These are phyloP conservation scores for Thalassiosira livingstoniorum DNA, from an alignment of 352 stramenopile species.

Conservation along the genomic window DNA sequence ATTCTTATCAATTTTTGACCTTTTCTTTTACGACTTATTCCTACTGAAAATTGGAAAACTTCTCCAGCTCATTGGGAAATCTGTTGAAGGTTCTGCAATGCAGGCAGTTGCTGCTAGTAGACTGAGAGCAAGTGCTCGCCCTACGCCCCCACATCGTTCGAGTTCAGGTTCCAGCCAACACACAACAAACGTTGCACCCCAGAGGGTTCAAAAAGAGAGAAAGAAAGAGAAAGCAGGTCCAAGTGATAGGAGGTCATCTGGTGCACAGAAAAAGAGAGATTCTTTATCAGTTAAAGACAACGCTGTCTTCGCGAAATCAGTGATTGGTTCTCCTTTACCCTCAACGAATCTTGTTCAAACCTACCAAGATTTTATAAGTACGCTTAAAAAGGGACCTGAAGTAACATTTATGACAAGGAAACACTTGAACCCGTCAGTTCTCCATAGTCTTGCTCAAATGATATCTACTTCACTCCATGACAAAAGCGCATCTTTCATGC, in stretches of 20 bases:
- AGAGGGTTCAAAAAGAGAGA: constrained; percentile 41
- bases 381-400: constrained; percentile 37
- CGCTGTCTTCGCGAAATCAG: constrained; percentile 11
- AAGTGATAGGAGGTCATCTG: constrained; percentile 23
- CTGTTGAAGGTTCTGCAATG: constrained; percentile 77
- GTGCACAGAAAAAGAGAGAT: constrained; percentile 44
- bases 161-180: constrained; percentile 23
- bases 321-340: constrained; percentile 10
- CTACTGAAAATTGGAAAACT: too few species aligned
- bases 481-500: constrained; percentile 20
- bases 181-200: constrained; percentile 27
- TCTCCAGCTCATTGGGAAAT: constrained; percentile 75
- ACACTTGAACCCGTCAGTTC: constrained; percentile 41
- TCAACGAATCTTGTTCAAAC: constrained; percentile 39
- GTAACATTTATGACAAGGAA: not conserved
- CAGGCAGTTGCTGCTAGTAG: constrained; percentile 79
- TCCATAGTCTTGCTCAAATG: constrained; percentile 43
- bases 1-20: not conserved
- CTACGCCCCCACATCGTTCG: constrained; percentile 31
- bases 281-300: constrained; percentile 28
- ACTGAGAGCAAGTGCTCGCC: constrained; percentile 69
- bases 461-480: constrained; percentile 41
- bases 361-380: constrained; percentile 43
- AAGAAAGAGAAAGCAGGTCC: constrained; percentile 21
- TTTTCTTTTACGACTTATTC: not conserved